phyloP scores from a whole-genome alignment of 768 basidiomycete genomes.

The Russula sp. region DNA sequence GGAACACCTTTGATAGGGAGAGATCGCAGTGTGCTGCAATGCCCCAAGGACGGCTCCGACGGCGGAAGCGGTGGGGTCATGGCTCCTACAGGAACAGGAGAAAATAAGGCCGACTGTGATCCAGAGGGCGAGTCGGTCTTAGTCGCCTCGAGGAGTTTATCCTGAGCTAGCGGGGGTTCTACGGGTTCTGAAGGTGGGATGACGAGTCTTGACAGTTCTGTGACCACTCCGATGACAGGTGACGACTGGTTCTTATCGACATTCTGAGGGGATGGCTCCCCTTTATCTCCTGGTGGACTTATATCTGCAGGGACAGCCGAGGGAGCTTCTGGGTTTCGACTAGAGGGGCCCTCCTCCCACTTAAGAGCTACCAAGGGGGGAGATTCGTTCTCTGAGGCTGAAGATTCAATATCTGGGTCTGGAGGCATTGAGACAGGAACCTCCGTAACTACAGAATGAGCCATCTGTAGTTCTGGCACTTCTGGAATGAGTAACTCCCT shows the following conservation, averaged over 20 bases:
- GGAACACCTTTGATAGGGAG: background rate
- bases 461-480: background rate
- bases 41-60: slow-evolving; percentile 1
- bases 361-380: background rate
- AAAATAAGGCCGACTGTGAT: slow-evolving; percentile 1
- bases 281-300: background rate
- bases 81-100: background rate
- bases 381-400: background rate
- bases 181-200: background rate
- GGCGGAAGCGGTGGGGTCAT: background rate
- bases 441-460: background rate
- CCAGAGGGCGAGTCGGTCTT: background rate
- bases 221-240: background rate
- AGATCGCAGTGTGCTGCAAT: background rate
- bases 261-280: background rate
- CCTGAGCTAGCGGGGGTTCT: background rate
- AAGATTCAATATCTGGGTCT: background rate
- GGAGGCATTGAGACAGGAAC: too few relatives aligned
- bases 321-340: background rate
- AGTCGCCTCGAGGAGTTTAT: background rate
- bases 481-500: background rate
- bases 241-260: background rate
- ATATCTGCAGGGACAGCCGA: background rate
- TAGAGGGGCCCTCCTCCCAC: background rate
- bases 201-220: slow-evolving; percentile 1